These are phyloP conservation scores for Mycena sp. DNA, from an alignment of 1,284 basidiomycete species.

Conservation along the genomic window DNA sequence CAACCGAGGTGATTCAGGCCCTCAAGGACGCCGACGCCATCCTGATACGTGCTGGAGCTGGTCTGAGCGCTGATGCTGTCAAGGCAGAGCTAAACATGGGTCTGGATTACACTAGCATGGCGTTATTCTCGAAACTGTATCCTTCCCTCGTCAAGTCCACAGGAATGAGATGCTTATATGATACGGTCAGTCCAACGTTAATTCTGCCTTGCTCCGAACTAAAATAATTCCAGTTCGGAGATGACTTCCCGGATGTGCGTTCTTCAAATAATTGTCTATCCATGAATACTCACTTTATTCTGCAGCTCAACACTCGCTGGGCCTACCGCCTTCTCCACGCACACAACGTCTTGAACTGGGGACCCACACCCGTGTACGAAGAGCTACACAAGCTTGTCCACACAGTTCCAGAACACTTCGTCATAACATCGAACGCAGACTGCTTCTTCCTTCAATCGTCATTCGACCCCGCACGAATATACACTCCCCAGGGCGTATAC, in stretches of 20 bases:
- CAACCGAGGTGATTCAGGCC: background rate
- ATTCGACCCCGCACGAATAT: conserved; percentile 11
- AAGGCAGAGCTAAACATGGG: background rate
- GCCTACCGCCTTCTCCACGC: conserved; percentile 2
- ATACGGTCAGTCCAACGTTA: background rate
- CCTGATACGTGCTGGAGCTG: conserved; percentile 9
- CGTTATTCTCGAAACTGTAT: background rate
- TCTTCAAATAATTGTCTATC: background rate
- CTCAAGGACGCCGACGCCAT: conserved; percentile 1
- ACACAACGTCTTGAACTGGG: conserved; percentile 4
- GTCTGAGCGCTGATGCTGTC: conserved; percentile 8
- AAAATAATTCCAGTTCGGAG: background rate
- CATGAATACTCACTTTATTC: background rate
- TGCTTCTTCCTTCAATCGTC: conserved; percentile 7
- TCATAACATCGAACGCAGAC: conserved; percentile 10
- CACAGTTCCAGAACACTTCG: conserved; percentile 4
- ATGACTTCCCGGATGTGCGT: conserved; percentile 8
- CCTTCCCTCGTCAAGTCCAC: conserved; percentile 7
- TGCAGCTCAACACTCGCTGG: background rate
- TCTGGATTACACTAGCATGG: background rate
- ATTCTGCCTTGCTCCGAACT: background rate
- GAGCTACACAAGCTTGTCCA: conserved; percentile 1
- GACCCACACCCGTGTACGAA: background rate
- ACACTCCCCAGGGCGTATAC: conserved; percentile 2
- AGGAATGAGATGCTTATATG: background rate